phyloP scores from a whole-genome alignment of 2,329 filamentous ascomycete species.

The Aphanoascus verrucosus region DNA sequence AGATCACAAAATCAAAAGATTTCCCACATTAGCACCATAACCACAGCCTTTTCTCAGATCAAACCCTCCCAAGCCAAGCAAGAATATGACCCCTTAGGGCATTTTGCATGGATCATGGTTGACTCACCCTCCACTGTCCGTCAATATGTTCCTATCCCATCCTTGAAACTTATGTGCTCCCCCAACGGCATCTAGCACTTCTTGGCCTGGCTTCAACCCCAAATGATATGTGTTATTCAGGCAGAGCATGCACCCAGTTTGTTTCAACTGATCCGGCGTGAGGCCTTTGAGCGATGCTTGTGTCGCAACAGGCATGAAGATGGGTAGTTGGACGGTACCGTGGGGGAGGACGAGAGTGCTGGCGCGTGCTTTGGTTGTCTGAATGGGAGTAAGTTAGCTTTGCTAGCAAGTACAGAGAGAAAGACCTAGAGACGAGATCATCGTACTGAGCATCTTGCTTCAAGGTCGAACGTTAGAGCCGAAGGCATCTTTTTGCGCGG shows the following conservation, averaged over 20 bases:
- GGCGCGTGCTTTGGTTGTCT: constrained; percentile 92
- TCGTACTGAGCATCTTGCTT: constrained; percentile 69
- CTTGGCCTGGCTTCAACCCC: constrained; percentile 86
- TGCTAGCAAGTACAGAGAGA: constrained; percentile 8
- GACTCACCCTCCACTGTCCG: constrained; percentile 47
- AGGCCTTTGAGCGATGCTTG: constrained; percentile 92
- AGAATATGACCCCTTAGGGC: too few relatives aligned
- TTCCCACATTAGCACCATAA: constrained; percentile 5
- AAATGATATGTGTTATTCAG: constrained; percentile 98
- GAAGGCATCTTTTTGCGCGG: constrained; percentile 45
- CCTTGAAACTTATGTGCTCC: constrained; percentile 91
- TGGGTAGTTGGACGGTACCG: constrained; percentile 76
- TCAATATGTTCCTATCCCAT: constrained; percentile 92
- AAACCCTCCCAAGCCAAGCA: constrained; percentile 1
- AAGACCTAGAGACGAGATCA: background rate
- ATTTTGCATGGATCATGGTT: background rate
- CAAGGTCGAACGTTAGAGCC: constrained; percentile 66
- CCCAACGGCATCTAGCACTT: constrained; percentile 73
- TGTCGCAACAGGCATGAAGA: constrained; percentile 98
- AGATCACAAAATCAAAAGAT: constrained; percentile 12
- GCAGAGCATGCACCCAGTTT: constrained; percentile 79
- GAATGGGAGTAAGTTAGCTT: background rate
- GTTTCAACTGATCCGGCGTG: constrained; percentile 82
- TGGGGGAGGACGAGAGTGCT: constrained; percentile 81
- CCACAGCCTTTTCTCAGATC: background rate